Evolutionary conservation across 192 early-diverging fungal species (phyloP).

Genomic region (Gamsiella multidivaricata): DNA sequence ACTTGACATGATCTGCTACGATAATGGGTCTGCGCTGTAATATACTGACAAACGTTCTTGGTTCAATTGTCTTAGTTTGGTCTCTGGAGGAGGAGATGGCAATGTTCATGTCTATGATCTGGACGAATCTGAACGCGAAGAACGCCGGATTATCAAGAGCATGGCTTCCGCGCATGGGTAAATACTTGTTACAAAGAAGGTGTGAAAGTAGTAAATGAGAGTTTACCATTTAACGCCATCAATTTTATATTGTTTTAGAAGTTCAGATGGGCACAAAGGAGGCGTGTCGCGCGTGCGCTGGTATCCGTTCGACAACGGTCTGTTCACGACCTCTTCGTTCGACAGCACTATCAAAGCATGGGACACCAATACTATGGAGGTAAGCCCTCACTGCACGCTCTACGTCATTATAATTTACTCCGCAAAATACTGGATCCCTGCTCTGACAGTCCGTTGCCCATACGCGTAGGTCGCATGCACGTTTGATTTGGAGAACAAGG

Average conservation of each 20-base stretch:
- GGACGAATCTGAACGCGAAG: slow-evolving; percentile 52
- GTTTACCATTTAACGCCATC: slow-evolving; percentile 1
- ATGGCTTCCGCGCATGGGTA: slow-evolving; percentile 30
- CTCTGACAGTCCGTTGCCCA: neutral
- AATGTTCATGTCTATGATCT: slow-evolving; percentile 72
- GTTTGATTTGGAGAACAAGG: slow-evolving; percentile 76
- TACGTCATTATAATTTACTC: neutral
- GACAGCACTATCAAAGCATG: slow-evolving; percentile 83
- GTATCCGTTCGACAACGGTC: slow-evolving; percentile 87
- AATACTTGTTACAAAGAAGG: neutral
- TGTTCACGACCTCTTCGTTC: slow-evolving; percentile 84
- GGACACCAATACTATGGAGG: slow-evolving; percentile 82
- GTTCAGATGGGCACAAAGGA: slow-evolving; percentile 67
- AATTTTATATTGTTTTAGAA: slow-evolving; percentile 48
- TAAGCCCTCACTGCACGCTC: slow-evolving; percentile 15
- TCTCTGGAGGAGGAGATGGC: slow-evolving; percentile 72
- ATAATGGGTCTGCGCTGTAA: neutral
- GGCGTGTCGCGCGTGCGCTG: slow-evolving; percentile 78
- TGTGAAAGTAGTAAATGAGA: neutral
- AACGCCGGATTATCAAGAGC: slow-evolving; percentile 41
- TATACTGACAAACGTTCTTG: too few relatives aligned
- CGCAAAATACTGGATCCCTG: neutral
- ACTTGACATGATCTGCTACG: neutral
- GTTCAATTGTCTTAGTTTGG: slow-evolving; percentile 55
- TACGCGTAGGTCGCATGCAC: slow-evolving; percentile 62